phyloP scores from a whole-genome alignment of 768 basidiomycete genomes.

The Russula olivacea region DNA sequence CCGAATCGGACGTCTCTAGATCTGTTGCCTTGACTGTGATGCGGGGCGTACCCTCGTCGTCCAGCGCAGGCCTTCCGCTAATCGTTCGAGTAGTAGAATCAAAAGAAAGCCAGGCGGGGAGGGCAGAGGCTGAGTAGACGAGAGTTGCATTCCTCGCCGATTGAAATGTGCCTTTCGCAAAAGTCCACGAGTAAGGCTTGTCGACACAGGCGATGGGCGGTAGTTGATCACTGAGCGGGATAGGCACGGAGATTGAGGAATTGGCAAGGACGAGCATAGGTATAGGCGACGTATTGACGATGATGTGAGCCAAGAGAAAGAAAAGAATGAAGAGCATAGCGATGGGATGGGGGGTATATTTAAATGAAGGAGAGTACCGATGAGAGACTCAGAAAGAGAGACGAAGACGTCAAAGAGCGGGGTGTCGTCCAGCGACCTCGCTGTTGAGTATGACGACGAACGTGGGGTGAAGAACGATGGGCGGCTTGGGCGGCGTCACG shows the following conservation, averaged over 20 bases:
- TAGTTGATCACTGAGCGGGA: conserved; percentile 64
- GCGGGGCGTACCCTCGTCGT: conserved; percentile 56
- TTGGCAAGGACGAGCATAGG: conserved; percentile 30
- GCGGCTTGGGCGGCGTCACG: conserved; percentile 3
- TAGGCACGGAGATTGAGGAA: conserved; percentile 40
- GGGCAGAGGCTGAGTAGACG: conserved; percentile 46
- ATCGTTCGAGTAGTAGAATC: conserved; percentile 56
- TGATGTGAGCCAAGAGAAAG: conserved; percentile 45
- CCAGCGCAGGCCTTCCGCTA: conserved; percentile 55
- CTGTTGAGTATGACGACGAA: conserved; percentile 23
- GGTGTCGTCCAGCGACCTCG: conserved; percentile 30
- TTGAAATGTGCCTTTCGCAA: conserved; percentile 60
- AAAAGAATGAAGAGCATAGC: conserved; percentile 65
- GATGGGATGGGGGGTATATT: conserved; percentile 32
- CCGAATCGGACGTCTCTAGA: conserved; percentile 38
- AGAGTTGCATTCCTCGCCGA: conserved; percentile 41
- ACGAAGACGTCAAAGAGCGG: conserved; percentile 24
- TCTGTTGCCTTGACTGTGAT: conserved; percentile 64
- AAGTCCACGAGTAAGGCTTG: conserved; percentile 61
- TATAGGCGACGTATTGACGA: conserved; percentile 23
- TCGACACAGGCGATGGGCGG: conserved; percentile 71
- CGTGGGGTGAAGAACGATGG: conserved; percentile 11
- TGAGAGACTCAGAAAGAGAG: background rate
- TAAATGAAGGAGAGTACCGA: conserved; percentile 9
- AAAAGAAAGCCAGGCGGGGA: conserved; percentile 78